Evolutionary conservation across 305 asterid genomes (phyloP).

Genomic region (Plantago coronopus): DNA sequence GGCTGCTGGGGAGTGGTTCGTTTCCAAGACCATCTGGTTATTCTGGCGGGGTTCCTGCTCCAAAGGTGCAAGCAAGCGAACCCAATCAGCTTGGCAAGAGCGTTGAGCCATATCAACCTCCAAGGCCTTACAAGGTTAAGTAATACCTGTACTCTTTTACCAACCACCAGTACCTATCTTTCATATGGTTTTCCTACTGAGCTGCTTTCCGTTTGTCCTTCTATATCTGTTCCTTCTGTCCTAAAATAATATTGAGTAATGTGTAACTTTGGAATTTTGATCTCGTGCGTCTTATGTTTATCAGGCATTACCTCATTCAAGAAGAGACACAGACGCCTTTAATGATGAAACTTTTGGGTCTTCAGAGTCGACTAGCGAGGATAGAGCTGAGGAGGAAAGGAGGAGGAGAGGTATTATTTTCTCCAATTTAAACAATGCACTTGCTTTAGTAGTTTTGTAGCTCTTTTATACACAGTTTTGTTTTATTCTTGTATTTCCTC

Average conservation of each 20-base stretch:
- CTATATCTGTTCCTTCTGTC: background rate
- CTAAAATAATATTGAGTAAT: conserved; percentile 2
- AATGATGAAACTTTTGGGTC: conserved; percentile 99
- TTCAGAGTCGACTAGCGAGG: conserved; percentile 57
- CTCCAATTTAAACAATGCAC: conserved; percentile 22
- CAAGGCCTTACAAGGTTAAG: conserved; percentile 91
- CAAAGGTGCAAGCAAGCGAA: conserved; percentile 58
- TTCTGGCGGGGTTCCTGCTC: conserved; percentile 53
- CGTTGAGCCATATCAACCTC: conserved; percentile 91
- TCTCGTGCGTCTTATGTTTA: conserved; percentile 23
- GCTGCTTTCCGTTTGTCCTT: background rate
- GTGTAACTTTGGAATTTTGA: conserved; percentile 10
- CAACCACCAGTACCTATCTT: conserved; percentile 14
- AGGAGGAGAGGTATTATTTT: conserved; percentile 77
- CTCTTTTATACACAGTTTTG: conserved; percentile 17
- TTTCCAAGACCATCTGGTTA: conserved; percentile 75
- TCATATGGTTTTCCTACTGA: conserved; percentile 6
- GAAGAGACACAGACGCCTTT: conserved; percentile 66
- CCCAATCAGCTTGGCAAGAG: conserved; percentile 61
- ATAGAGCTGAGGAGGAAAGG: conserved; percentile 93
- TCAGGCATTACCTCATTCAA: conserved; percentile 61
- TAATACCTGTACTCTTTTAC: conserved; percentile 3
- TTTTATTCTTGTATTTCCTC: conserved; percentile 3
- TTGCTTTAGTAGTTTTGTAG: conserved; percentile 21
- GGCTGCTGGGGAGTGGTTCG: conserved; percentile 98